A percentile compares a stretch with the other conserved stretches of the same genome.
These are phyloP conservation scores for Oxalis stricta DNA, from an alignment of 441 rosid genomes.

Conservation along the genomic window DNA sequence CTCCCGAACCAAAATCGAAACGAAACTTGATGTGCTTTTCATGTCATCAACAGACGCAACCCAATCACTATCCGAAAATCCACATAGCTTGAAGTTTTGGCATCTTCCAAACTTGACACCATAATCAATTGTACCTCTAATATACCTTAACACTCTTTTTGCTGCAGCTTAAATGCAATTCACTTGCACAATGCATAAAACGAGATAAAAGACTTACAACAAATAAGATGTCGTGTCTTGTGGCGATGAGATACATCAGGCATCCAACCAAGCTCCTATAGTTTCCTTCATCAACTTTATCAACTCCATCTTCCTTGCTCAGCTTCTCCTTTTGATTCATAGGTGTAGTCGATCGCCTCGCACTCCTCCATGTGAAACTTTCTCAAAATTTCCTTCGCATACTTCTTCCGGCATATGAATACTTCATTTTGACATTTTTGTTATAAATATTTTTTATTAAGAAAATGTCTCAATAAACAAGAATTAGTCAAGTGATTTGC, in stretches of 20 bases:
- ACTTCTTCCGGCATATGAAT: no score
- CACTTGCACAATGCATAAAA: background rate
- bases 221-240: background rate
- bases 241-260: background rate
- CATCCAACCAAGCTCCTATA: background rate
- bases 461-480: no score
- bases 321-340: background rate
- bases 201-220: no score
- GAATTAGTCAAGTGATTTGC: no score
- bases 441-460: no score
- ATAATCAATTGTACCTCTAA: background rate
- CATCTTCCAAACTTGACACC: no score
- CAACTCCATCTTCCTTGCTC: background rate
- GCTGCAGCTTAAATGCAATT: background rate
- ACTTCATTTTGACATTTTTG: no score
- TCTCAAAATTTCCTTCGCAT: background rate
- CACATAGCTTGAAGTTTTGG: background rate
- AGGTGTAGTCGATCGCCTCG: background rate
- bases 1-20: background rate
- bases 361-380: background rate
- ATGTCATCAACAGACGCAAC: background rate
- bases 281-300: background rate
- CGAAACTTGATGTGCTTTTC: background rate
- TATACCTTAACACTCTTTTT: background rate
- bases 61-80: background rate